Evolutionary conservation across 2,329 filamentous ascomycete species (phyloP).

Genomic region (Aspergillus fijiensis): DNA sequence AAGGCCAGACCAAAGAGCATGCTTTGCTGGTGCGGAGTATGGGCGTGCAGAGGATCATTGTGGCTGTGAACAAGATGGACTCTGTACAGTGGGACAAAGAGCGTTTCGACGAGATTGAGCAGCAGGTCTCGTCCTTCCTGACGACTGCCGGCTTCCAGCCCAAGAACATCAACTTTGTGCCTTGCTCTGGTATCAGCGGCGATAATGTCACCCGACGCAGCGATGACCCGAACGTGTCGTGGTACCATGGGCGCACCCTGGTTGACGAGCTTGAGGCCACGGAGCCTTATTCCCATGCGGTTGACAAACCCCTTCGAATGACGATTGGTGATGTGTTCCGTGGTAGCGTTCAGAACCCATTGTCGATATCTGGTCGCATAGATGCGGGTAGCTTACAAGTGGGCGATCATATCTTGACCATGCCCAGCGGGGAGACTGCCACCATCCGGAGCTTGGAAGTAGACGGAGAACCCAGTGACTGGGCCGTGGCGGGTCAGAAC

Average conservation of each 20-base stretch:
- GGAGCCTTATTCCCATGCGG: slow-evolving; percentile 66
- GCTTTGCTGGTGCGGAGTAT: slow-evolving; percentile 85
- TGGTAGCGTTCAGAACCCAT: slow-evolving; percentile 72
- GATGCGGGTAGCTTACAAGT: slow-evolving; percentile 81
- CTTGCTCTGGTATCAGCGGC: slow-evolving; percentile 83
- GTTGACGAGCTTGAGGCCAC: slow-evolving; percentile 83
- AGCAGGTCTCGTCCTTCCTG: slow-evolving; percentile 81
- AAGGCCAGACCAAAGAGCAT: slow-evolving; percentile 92
- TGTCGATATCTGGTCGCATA: slow-evolving; percentile 82
- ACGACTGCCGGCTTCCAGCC: slow-evolving; percentile 75
- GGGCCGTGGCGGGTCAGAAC: slow-evolving; percentile 91
- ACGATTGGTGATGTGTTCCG: slow-evolving; percentile 86
- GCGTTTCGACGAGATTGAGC: slow-evolving; percentile 79
- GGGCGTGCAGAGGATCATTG: slow-evolving; percentile 81
- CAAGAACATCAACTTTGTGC: slow-evolving; percentile 82
- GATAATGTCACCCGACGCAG: slow-evolving; percentile 70
- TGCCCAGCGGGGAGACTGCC: slow-evolving; percentile 79
- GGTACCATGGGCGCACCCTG: slow-evolving; percentile 79
- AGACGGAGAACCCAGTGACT: slow-evolving; percentile 71
- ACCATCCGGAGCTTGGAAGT: slow-evolving; percentile 79
- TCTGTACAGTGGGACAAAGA: slow-evolving; percentile 77
- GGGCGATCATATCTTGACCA: slow-evolving; percentile 75
- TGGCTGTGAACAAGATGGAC: slow-evolving; percentile 95
- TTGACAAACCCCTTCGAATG: slow-evolving; percentile 79
- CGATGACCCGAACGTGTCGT: slow-evolving; percentile 57